These are phyloP conservation scores for Aspergillus ellipticus DNA, from an alignment of 495 filamentous ascomycete genomes.

Conservation along the genomic window DNA sequence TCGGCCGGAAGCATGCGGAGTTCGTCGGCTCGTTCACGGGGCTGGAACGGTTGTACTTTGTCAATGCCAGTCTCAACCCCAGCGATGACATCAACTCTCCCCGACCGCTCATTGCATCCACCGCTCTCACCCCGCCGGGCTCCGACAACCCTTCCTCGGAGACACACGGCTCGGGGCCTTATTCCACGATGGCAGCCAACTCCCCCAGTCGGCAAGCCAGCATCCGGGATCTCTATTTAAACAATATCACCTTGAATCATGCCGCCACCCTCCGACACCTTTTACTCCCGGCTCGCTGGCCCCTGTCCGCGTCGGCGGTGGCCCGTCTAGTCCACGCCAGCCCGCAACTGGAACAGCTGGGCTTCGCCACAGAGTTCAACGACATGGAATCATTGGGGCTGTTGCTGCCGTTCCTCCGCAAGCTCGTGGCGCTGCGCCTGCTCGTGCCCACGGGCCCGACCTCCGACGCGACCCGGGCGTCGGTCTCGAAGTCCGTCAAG, in stretches of 20 bases:
- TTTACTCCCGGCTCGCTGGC: constrained; percentile 55
- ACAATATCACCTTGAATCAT: constrained; percentile 44
- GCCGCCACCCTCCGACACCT: constrained; percentile 52
- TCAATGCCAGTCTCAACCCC: constrained; percentile 32
- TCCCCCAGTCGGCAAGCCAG: constrained; percentile 21
- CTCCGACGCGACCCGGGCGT: constrained; percentile 3
- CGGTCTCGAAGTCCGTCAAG: neutral
- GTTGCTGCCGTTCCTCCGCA: constrained; percentile 47
- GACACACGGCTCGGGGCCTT: constrained; percentile 19
- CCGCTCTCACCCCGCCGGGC: constrained; percentile 29
- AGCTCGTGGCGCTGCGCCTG: constrained; percentile 41
- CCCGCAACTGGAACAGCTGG: constrained; percentile 58
- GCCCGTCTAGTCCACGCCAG: constrained; percentile 50
- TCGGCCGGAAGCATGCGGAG: constrained; percentile 38
- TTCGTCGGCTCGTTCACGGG: constrained; percentile 36
- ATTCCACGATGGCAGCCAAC: constrained; percentile 27
- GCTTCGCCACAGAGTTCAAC: constrained; percentile 41
- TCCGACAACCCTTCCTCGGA: constrained; percentile 15
- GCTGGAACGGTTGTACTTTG: constrained; percentile 45
- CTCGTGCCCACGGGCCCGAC: constrained; percentile 33
- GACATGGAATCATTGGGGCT: constrained; percentile 42
- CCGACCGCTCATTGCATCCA: constrained; percentile 14
- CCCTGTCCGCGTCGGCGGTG: constrained; percentile 45
- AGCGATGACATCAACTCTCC: constrained; percentile 29
- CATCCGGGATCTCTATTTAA: constrained; percentile 44